Percentiles rank a stretch among this genome's conserved stretches.
These are phyloP conservation scores for Penicillium italicum DNA, from an alignment of 2,329 filamentous ascomycete genomes.

Conservation along the genomic window DNA sequence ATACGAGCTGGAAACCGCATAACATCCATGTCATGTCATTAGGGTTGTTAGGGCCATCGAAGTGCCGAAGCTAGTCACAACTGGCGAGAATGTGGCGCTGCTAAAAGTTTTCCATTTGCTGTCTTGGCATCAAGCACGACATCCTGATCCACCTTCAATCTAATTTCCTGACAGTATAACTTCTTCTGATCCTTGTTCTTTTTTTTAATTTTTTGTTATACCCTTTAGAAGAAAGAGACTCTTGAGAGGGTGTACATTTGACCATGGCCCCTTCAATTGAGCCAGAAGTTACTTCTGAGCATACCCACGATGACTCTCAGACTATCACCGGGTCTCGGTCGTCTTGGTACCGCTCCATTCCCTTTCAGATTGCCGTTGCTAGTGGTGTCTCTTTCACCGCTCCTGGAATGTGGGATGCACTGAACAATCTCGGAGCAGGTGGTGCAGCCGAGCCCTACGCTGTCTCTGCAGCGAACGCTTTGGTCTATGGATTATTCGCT, in stretches of 20 bases:
- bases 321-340: neutral
- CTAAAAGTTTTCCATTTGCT: neutral
- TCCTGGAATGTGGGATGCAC: conserved; percentile 50
- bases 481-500: conserved; percentile 48
- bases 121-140: conserved; percentile 7
- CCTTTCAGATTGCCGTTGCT: conserved; percentile 24
- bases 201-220: neutral
- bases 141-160: neutral
- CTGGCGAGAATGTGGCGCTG: neutral
- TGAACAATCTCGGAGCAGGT: conserved; percentile 52
- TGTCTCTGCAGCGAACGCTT: conserved; percentile 50
- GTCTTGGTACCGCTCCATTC: conserved; percentile 23
- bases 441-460: conserved; percentile 51
- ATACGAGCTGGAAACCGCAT: too few relatives aligned
- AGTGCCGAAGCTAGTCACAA: neutral
- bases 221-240: neutral
- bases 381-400: conserved; percentile 26
- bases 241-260: neutral
- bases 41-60: neutral
- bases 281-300: conserved; percentile 3
- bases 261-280: conserved; percentile 1
- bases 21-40: neutral
- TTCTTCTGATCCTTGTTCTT: neutral
- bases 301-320: neutral
- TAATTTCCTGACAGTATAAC: neutral